Percentiles rank a stretch among this genome's conserved stretches.
phyloP scores from a whole-genome alignment of 768 basidiomycete genomes.

The Lyophyllum decastes region DNA sequence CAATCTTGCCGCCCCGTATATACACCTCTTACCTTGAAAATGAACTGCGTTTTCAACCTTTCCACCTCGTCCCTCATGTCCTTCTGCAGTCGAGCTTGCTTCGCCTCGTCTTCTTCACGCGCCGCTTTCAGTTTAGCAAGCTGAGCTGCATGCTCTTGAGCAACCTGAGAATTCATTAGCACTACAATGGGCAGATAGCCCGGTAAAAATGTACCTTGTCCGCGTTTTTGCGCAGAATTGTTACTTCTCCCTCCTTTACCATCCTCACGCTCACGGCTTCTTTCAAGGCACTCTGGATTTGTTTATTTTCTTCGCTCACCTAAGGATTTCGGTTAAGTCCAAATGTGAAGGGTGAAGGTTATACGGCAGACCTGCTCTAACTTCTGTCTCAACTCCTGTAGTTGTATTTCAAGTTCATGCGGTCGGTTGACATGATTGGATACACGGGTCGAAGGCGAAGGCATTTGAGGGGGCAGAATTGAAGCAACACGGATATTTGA shows the following conservation, averaged over 20 bases:
- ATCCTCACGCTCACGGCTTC: constrained; percentile 52
- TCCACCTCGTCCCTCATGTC: constrained; percentile 71
- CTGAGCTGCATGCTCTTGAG: constrained; percentile 60
- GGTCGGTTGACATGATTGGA: background rate
- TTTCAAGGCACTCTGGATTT: constrained; percentile 45
- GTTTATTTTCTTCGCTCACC: constrained; percentile 52
- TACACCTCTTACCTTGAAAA: constrained; percentile 56
- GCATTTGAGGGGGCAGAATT: background rate
- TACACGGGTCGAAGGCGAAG: background rate
- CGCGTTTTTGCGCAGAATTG: constrained; percentile 62
- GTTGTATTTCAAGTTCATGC: constrained; percentile 22
- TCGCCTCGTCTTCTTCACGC: constrained; percentile 62
- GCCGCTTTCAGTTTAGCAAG: constrained; percentile 56
- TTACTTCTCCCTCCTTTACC: constrained; percentile 71
- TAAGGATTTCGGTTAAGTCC: constrained; percentile 27
- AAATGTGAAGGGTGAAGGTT: background rate
- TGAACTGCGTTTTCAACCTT: constrained; percentile 64
- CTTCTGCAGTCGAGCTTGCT: constrained; percentile 55
- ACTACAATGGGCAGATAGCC: background rate
- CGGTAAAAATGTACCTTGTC: constrained; percentile 52
- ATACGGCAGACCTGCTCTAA: constrained; percentile 46
- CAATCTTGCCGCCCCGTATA: background rate
- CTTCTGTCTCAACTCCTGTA: constrained; percentile 34
- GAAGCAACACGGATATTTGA: background rate
- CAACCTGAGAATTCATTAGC: constrained; percentile 36